Percentiles rank a stretch among this genome's conserved stretches.
Evolutionary conservation across 257 asterid species (phyloP).

Genomic region (Solanum tarijense): DNA sequence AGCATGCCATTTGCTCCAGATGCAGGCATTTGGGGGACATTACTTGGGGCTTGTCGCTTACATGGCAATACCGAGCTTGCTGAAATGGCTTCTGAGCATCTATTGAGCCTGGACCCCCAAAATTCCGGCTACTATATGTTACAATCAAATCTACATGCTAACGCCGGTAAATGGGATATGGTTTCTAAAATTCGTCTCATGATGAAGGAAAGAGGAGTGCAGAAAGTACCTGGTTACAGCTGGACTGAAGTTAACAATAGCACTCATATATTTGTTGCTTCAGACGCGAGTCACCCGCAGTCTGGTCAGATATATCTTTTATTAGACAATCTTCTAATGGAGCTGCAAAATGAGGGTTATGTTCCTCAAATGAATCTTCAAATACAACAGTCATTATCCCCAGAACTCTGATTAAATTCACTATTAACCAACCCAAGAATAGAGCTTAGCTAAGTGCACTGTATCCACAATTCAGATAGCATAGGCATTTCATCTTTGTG

Average conservation of each 20-base stretch:
- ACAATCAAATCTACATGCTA: slow-evolving; percentile 67
- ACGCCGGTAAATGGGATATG: slow-evolving; percentile 58
- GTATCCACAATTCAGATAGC: not conserved
- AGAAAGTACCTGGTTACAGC: slow-evolving; percentile 69
- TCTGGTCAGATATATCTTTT: slow-evolving; percentile 39
- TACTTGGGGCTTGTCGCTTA: slow-evolving; percentile 70
- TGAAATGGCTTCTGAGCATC: slow-evolving; percentile 58
- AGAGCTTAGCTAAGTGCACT: not conserved
- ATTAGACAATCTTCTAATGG: slow-evolving; percentile 45
- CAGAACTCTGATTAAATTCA: not conserved
- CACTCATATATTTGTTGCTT: slow-evolving; percentile 66
- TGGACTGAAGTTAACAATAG: slow-evolving; percentile 63
- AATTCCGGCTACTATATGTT: slow-evolving; percentile 82
- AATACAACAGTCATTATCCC: not conserved
- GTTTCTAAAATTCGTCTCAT: slow-evolving; percentile 43
- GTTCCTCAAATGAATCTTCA: slow-evolving; percentile 9
- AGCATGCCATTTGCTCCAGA: slow-evolving; percentile 72
- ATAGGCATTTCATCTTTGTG: not conserved
- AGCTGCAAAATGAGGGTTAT: slow-evolving; percentile 54
- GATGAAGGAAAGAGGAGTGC: slow-evolving; percentile 76
- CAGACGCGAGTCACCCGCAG: slow-evolving; percentile 59
- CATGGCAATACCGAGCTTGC: slow-evolving; percentile 76
- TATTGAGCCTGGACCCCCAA: slow-evolving; percentile 57
- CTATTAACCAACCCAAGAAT: not conserved
- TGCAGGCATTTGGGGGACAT: slow-evolving; percentile 85